Base-by-base conservation (phyloP, 495 filamentous ascomycete genomes). In the Lichenothelia convexa region DNA sequence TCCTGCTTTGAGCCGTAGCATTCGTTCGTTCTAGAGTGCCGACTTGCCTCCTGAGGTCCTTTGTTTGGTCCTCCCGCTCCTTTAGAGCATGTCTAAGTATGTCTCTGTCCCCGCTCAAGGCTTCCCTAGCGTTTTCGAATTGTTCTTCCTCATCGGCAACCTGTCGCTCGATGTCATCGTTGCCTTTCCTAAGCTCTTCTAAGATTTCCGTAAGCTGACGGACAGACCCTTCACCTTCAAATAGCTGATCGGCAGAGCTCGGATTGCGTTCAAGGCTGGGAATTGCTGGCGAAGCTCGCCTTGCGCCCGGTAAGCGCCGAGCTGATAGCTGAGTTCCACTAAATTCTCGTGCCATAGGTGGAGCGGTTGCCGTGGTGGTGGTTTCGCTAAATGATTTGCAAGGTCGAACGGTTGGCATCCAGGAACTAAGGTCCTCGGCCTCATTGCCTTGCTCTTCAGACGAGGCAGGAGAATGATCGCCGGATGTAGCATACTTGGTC, bases 31-130 rank as follows among this genome's bases (percentile, higher is more conserved):
- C 85, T 17, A 89, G 63, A 20, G 69, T 68, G 32, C 78, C 71
- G 21, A 87, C 78, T 45, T 93, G 78, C 38, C 75, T 78, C 48
- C 75, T 80, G 20, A 93, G 53, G 48, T 79, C 77, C 31, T 77
- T 71, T n/a, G 75, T 86, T 19, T 70, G 72, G 40, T 91, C 81
- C 41, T 92, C 83, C 52, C 80, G 85, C 44, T 92, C 82, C 50
- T 76, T 84, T 26, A 84, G 65, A 26, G 71, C 64, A 46, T 77
- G 73, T 47, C 59, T 75, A 45, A 91, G 68, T 21, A 75, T 68
- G 43, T 86, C 81, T 37, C 84, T 61, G 37, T 83, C 75, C 30
- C 66, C 64, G 12, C 62, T 53, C 3, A 83, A 52, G 4, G 71
- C 65, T 17, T 59, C 61, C 31, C 74, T 71, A 21, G 73, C 58